Evolutionary conservation across 352 stramenopile genomes (phyloP).

Genomic region (Aphanomyces stellatus): DNA sequence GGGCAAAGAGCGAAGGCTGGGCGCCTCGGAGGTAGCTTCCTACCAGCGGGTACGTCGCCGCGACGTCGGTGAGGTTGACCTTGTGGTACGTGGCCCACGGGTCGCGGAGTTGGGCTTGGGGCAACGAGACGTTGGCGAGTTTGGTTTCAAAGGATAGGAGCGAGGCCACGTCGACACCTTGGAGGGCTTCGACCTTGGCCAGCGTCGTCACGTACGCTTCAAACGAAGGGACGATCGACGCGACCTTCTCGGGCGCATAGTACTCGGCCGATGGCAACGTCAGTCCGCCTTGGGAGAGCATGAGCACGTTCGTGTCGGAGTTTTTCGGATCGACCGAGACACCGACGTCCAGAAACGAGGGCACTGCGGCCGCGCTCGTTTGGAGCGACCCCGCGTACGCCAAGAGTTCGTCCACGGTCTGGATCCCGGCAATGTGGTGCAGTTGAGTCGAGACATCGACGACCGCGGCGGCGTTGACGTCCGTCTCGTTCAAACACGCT

Average conservation of each 20-base stretch:
- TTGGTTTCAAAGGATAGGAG: constrained; percentile 61
- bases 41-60: constrained; percentile 35
- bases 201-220: constrained; percentile 39
- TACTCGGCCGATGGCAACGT: constrained; percentile 57
- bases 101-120: constrained; percentile 76
- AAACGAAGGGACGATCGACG: constrained; percentile 32
- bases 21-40: constrained; percentile 37
- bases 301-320: constrained; percentile 36
- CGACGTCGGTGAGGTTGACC: constrained; percentile 58
- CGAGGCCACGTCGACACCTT: constrained; percentile 20
- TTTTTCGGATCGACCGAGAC: constrained; percentile 41
- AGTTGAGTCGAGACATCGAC: constrained; percentile 33
- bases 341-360: constrained; percentile 40
- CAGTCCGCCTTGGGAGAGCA: constrained; percentile 43
- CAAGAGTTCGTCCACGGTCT: constrained; percentile 36
- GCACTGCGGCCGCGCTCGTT: constrained; percentile 32
- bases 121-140: constrained; percentile 76
- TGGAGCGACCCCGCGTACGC: constrained; percentile 35
- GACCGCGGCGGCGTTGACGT: constrained; percentile 34
- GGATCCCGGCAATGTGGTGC: constrained; percentile 29
- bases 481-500: constrained; percentile 38
- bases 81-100: constrained; percentile 79
- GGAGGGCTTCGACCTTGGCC: constrained; percentile 26
- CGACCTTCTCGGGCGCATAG: constrained; percentile 42
- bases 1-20: constrained; percentile 22